A percentile compares a stretch with the other conserved stretches of the same genome.
Conservation (phyloP, 345 rosid species). For the Melaleuca alternifolia region DNA sequence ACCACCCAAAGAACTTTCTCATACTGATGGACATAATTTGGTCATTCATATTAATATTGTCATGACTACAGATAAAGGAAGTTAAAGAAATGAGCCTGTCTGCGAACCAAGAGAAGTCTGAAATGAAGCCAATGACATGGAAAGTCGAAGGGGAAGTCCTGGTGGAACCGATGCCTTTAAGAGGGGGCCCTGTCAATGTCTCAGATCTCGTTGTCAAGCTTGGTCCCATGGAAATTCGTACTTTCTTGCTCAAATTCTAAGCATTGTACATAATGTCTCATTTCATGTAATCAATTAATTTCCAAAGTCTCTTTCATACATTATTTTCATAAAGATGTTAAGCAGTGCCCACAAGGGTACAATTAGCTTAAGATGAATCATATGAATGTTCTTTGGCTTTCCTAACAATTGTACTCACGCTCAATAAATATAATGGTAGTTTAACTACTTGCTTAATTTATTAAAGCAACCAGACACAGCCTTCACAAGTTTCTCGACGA, state of each 20-base stretch:
- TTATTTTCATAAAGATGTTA: background rate
- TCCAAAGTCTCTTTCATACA: background rate
- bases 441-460: background rate
- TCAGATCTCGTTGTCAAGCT: constrained; percentile 51
- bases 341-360: background rate
- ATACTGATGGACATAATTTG: background rate
- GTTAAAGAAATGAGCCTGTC: constrained; percentile 68
- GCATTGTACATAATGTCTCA: background rate
- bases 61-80: constrained; percentile 36
- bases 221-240: constrained; percentile 77
- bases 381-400: background rate
- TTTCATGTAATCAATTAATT: background rate
- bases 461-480: background rate
- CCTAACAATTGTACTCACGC: background rate
- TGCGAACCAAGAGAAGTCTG: constrained; percentile 52
- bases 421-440: background rate
- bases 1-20: background rate
- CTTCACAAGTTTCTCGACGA: background rate
- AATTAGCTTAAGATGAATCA: background rate
- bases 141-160: constrained; percentile 42
- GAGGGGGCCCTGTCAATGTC: constrained; percentile 41
- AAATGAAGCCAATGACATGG: constrained; percentile 58
- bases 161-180: constrained; percentile 4
- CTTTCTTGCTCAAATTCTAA: constrained; percentile 42
- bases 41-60: background rate